These are phyloP conservation scores for Xylariaceae sp. DNA, from an alignment of 2,329 filamentous ascomycete species.

Conservation along the genomic window DNA sequence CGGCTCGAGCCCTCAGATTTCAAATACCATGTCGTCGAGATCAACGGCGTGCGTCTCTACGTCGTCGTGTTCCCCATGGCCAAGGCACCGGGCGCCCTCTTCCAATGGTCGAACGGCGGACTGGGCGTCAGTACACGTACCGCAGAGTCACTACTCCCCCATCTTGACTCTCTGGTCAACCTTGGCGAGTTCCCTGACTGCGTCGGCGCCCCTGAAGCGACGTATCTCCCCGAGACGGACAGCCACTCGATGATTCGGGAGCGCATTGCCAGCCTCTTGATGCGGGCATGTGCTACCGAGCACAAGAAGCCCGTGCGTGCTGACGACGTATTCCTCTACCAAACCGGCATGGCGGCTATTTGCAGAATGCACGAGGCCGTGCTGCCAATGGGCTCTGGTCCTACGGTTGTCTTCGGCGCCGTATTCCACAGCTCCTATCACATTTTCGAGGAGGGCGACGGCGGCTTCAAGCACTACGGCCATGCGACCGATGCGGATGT, in stretches of 20 bases:
- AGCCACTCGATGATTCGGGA: slow-evolving; percentile 37
- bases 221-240: slow-evolving; percentile 35
- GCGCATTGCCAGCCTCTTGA: slow-evolving; percentile 39
- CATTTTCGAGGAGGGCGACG: slow-evolving; percentile 41
- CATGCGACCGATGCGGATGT: slow-evolving; percentile 39
- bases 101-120: slow-evolving; percentile 44
- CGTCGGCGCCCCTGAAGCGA: slow-evolving; percentile 31
- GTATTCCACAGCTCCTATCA: slow-evolving; percentile 47
- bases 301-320: slow-evolving; percentile 22
- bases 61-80: slow-evolving; percentile 37
- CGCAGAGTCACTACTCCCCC: slow-evolving; percentile 39
- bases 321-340: slow-evolving; percentile 48
- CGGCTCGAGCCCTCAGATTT: slow-evolving; percentile 35
- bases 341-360: slow-evolving; percentile 48
- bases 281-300: slow-evolving; percentile 36
- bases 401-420: slow-evolving; percentile 44
- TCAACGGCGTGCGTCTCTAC: slow-evolving; percentile 40
- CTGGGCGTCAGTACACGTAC: slow-evolving; percentile 43
- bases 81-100: slow-evolving; percentile 35
- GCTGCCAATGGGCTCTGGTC: slow-evolving; percentile 31
- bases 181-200: slow-evolving; percentile 29
- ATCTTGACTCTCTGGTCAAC: slow-evolving; percentile 34
- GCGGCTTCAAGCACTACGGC: slow-evolving; percentile 45
- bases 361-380: slow-evolving; percentile 40
- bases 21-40: slow-evolving; percentile 38